Evolutionary conservation across 345 rosid species (phyloP).

Genomic region (Bruguiera gymnorhiza): DNA sequence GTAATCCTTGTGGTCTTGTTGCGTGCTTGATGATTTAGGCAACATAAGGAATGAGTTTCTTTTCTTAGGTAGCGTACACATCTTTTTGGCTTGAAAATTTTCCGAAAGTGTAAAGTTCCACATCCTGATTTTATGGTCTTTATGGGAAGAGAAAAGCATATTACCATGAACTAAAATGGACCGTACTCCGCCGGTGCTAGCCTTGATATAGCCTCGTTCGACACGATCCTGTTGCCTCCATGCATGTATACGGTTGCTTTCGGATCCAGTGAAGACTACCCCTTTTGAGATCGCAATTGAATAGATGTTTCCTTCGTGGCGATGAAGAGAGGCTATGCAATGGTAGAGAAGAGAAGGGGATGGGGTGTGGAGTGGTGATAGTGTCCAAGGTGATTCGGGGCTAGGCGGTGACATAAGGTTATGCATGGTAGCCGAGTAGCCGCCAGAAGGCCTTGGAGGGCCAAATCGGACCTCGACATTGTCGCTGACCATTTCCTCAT

Average conservation of each 20-base stretch:
- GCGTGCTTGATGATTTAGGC: constrained; percentile 15
- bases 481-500: constrained; percentile 25
- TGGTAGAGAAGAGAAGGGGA: constrained; percentile 46
- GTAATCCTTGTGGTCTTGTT: constrained; percentile 35
- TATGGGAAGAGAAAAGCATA: constrained; percentile 48
- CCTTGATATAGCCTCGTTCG: constrained; percentile 38
- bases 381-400: constrained; percentile 48
- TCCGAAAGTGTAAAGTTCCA: constrained; percentile 41
- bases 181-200: constrained; percentile 34
- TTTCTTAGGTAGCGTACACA: constrained; percentile 33
- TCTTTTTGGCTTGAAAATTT: constrained; percentile 30
- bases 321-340: constrained; percentile 49
- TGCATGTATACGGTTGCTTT: constrained; percentile 40
- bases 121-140: constrained; percentile 36
- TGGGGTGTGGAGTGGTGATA: constrained; percentile 43
- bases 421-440: constrained; percentile 11
- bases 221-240: constrained; percentile 47
- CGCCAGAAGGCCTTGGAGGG: constrained; percentile 33
- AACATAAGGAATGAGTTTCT: constrained; percentile 28
- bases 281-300: constrained; percentile 47
- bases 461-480: constrained; percentile 30
- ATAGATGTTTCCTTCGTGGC: constrained; percentile 45
- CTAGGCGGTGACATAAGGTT: constrained; percentile 27
- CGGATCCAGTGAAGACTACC: constrained; percentile 44
- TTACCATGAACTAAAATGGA: constrained; percentile 39